Base-by-base conservation (phyloP, 768 basidiomycete species). In the Clavaria fumosa region DNA sequence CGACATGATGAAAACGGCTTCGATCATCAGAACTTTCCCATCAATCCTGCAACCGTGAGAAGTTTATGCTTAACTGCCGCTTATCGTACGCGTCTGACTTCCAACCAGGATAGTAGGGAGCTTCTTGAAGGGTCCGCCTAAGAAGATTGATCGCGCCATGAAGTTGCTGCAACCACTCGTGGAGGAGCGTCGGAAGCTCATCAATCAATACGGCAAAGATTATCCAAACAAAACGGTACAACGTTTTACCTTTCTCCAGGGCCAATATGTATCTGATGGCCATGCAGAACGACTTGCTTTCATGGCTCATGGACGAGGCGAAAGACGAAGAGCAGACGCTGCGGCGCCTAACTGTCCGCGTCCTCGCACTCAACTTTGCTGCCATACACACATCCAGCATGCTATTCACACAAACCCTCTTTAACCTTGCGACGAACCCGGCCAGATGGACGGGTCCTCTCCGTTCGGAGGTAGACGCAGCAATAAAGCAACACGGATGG, bases 321-420 rank as follows among this genome's bases (percentile, higher is more conserved):
- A 31, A 40, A 14, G 35, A 34, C 7, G 5, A 34, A 4, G 40
- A 47, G 10, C 37, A 38, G 20, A 39, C 39, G 7, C 27, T 38
- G 19, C 31, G 31, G 12, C 35, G 31, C 11, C 33, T 51, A 23
- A 38, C 42, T 2, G 21, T 49, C 11, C 51, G 54, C 7, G 46
- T 63, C 2, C 50, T 64, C 5, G 38, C 50, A 20, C 27, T 60
- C 24, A 63, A 62, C 45, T 57, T 63, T 36, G 57, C 56, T 0
- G 48, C 56, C 2, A 53, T 50, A 23, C 60, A 62, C 40, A 62
- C 55, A 0, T 48, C 54, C 1, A 54, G 57, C 5, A 53, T 59
- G 41, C 65, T 69, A 40, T 50, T 63, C 22, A 55, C 57, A 0
- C 60, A 63, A 23, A 56, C 56, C 2, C 43, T 69, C 2, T 59